phyloP scores from a whole-genome alignment of 495 filamentous ascomycete species.

The Acidomyces sp. region DNA sequence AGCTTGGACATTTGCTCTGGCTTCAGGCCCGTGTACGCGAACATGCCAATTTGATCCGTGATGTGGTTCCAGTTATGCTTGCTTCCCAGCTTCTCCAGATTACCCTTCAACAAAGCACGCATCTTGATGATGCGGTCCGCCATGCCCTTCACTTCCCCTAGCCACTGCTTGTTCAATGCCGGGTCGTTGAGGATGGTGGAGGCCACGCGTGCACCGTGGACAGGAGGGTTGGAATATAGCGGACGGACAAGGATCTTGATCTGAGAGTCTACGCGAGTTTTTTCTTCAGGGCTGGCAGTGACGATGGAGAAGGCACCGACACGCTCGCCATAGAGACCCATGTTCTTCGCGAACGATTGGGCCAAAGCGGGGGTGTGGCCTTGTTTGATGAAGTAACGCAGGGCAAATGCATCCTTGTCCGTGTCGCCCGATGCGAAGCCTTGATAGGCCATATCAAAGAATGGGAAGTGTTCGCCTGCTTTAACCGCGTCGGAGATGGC shows the following conservation, averaged over 20 bases:
- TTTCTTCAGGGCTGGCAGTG: slow-evolving; percentile 71
- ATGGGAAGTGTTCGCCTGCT: slow-evolving; percentile 77
- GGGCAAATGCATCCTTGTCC: slow-evolving; percentile 80
- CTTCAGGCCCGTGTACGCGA: slow-evolving; percentile 89
- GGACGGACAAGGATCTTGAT: slow-evolving; percentile 96
- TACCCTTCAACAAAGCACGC: slow-evolving; percentile 81
- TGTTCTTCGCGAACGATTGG: slow-evolving; percentile 99
- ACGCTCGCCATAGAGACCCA: slow-evolving; percentile 98
- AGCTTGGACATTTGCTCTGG: slow-evolving; percentile 85
- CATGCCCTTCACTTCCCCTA: slow-evolving; percentile 95
- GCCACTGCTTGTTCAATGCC: slow-evolving; percentile 81
- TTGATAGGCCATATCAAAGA: slow-evolving; percentile 99
- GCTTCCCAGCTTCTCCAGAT: slow-evolving; percentile 85
- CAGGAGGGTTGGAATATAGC: slow-evolving; percentile 93
- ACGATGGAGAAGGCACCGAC: slow-evolving; percentile 93
- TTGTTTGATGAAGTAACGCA: slow-evolving; percentile 81
- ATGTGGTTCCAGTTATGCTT: slow-evolving; percentile 98
- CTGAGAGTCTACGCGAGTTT: slow-evolving; percentile 92
- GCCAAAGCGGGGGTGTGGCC: slow-evolving; percentile 80
- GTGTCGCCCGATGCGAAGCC: slow-evolving; percentile 91
- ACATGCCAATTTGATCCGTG: slow-evolving; percentile 97
- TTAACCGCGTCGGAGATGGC: slow-evolving; percentile 83
- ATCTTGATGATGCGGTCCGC: slow-evolving; percentile 98
- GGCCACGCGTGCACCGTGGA: slow-evolving; percentile 91
- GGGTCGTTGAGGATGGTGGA: slow-evolving; percentile 83